Evolutionary conservation across 768 basidiomycete species (phyloP).

Genomic region (Cantharellus anzutake): DNA sequence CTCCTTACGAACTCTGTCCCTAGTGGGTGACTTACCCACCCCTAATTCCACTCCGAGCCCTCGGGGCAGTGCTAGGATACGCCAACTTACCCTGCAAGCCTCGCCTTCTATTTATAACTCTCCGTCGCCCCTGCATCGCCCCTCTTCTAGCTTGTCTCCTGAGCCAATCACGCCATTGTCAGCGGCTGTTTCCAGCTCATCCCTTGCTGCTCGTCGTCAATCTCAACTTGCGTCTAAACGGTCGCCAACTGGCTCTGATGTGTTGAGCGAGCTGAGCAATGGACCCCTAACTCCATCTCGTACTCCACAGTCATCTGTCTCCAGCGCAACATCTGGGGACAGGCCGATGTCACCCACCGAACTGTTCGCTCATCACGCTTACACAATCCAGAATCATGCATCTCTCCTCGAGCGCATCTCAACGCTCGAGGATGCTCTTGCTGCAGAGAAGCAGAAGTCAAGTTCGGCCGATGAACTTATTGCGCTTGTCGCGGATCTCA

Average conservation of each 20-base stretch:
- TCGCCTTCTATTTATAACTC: conserved; percentile 18
- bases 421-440: conserved; percentile 55
- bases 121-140: conserved; percentile 3
- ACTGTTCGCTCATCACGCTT: conserved; percentile 54
- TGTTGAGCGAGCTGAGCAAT: background rate
- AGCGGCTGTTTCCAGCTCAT: conserved; percentile 15
- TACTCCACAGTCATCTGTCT: conserved; percentile 10
- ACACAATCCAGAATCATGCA: conserved; percentile 70
- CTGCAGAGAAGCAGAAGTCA: conserved; percentile 17
- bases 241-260: conserved; percentile 6
- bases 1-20: conserved; percentile 6
- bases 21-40: conserved; percentile 15
- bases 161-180: conserved; percentile 6
- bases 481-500: conserved; percentile 53
- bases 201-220: conserved; percentile 20
- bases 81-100: conserved; percentile 11
- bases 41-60: conserved; percentile 30
- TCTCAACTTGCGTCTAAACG: conserved; percentile 14
- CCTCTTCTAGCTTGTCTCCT: conserved; percentile 3
- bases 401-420: conserved; percentile 66
- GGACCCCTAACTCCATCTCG: conserved; percentile 3
- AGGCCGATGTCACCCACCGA: conserved; percentile 9
- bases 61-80: conserved; percentile 17
- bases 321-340: conserved; percentile 15
- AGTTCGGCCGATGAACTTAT: conserved; percentile 48